phyloP scores from a whole-genome alignment of 164 flowering plant species.

The Malania oleifera region DNA sequence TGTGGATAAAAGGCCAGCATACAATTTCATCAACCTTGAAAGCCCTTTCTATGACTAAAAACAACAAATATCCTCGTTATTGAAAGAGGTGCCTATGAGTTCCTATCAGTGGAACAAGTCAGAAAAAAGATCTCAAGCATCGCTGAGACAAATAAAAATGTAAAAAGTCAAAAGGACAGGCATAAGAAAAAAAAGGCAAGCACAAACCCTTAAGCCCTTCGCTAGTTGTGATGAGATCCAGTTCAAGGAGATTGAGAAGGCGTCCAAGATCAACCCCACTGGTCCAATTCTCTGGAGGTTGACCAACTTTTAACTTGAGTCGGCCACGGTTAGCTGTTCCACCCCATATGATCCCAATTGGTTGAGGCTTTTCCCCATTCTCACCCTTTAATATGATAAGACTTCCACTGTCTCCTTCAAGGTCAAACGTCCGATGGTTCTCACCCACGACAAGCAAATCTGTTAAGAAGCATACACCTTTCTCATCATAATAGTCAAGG shows the following conservation, averaged over 20 bases:
- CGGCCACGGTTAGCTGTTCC: slow-evolving; percentile 72
- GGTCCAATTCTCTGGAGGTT: slow-evolving; percentile 71
- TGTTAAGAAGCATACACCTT: slow-evolving; percentile 66
- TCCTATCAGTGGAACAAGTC: no score
- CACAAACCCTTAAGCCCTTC: slow-evolving; percentile 50
- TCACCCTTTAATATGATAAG: slow-evolving; percentile 53
- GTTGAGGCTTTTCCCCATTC: slow-evolving; percentile 50
- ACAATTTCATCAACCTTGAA: no score
- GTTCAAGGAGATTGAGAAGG: slow-evolving; percentile 64
- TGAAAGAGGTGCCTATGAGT: no score
- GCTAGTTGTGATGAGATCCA: slow-evolving; percentile 55
- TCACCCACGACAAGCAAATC: slow-evolving; percentile 75
- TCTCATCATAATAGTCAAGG: slow-evolving; percentile 71
- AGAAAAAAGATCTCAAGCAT: no score
- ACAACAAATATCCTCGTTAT: no score
- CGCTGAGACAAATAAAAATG: neutral
- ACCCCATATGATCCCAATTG: slow-evolving; percentile 81
- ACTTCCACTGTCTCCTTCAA: slow-evolving; percentile 79
- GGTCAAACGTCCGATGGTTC: slow-evolving; percentile 70
- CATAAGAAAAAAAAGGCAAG: neutral
- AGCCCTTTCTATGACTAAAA: no score
- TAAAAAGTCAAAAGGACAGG: neutral
- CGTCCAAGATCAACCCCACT: slow-evolving; percentile 79
- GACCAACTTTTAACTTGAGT: slow-evolving; percentile 60
- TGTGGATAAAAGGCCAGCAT: no score